Percentiles rank a stretch among this genome's conserved stretches.
Evolutionary conservation across 1,284 basidiomycete species (phyloP).

Genomic region (Marasmius fiardii): DNA sequence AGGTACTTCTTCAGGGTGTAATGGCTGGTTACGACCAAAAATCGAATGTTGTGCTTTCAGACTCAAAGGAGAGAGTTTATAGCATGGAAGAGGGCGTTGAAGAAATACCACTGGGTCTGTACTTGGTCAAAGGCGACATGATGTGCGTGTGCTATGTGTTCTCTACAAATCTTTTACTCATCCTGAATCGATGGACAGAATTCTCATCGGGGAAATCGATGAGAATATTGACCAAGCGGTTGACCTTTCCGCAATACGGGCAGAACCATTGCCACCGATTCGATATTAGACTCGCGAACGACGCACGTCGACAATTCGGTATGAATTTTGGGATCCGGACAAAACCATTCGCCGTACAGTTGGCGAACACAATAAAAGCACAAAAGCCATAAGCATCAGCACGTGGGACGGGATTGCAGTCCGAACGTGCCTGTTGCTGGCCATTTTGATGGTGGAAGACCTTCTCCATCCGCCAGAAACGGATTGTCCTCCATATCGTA

Average conservation of each 20-base stretch:
- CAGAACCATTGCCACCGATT: constrained; percentile 84
- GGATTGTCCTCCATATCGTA: neutral
- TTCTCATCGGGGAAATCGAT: constrained; percentile 90
- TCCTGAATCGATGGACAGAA: constrained; percentile 40
- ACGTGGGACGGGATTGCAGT: neutral
- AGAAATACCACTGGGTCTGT: constrained; percentile 93
- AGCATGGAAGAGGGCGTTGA: constrained; percentile 90
- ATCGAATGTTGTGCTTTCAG: constrained; percentile 89
- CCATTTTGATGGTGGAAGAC: neutral
- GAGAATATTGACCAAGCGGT: constrained; percentile 77
- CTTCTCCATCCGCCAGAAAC: neutral
- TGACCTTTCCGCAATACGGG: constrained; percentile 78
- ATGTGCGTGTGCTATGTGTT: constrained; percentile 58
- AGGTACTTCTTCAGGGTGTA: constrained; percentile 66
- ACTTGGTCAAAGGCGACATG: constrained; percentile 97
- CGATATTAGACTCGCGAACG: constrained; percentile 46
- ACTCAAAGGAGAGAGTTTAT: constrained; percentile 89
- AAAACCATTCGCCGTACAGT: neutral
- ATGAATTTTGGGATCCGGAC: neutral
- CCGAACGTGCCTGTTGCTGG: neutral
- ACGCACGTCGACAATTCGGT: neutral
- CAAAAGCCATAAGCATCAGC: neutral
- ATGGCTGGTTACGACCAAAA: constrained; percentile 91
- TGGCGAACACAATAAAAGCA: neutral
- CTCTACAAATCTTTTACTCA: neutral